Evolutionary conservation across 495 filamentous ascomycete species (phyloP), one percentile per base, ranked within the genome.

Genomic region (Penicillium desertorum): DNA sequence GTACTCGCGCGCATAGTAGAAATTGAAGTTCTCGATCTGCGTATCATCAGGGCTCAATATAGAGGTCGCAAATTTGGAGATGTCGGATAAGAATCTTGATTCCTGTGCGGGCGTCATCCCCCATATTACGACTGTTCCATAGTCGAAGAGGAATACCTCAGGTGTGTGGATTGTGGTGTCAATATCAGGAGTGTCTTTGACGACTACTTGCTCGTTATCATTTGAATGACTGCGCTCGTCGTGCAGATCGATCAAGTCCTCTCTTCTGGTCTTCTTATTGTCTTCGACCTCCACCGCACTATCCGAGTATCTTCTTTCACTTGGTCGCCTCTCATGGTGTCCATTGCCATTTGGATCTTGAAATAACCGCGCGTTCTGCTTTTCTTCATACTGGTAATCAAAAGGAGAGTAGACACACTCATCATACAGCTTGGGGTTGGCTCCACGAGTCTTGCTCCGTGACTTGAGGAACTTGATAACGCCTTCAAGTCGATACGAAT

Each of bases 111-210:
- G 72, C 1, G 89, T 86, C 93, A 98, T 96, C 57, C 94, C 94
- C 94, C 94, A 98, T 69, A 98, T 92, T n/a, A 98, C 94, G n/a
- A 96, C 89, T n/a, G 96, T 95, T 41, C 94, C 94, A 65, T 98
- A 98, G 62, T 96, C 88, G 68, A 96, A 98, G 22, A 98, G 81
- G 71, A 98, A 98, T 10, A 97, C 81, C 71, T 98, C 94, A 0
- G 93, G 92, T 2, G 86, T 96, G 68, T 96, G 90, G 11, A 97
- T 89, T 69, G 80, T 78, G 20, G 83, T 92, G 57, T 80, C 62
- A 68, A 83, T 74, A 65, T 76, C 67, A 11, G 72, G 67, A 23
- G 60, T 59, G 27, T 69, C 64, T 44, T 75, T 51, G 19, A 60
- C 50, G 14, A 67, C 56, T 11, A 66, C 62, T 19, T 66, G 67